Evolutionary conservation across 2,329 filamentous ascomycete genomes (phyloP).

Genomic region (Thielaviopsis ethacetica): DNA sequence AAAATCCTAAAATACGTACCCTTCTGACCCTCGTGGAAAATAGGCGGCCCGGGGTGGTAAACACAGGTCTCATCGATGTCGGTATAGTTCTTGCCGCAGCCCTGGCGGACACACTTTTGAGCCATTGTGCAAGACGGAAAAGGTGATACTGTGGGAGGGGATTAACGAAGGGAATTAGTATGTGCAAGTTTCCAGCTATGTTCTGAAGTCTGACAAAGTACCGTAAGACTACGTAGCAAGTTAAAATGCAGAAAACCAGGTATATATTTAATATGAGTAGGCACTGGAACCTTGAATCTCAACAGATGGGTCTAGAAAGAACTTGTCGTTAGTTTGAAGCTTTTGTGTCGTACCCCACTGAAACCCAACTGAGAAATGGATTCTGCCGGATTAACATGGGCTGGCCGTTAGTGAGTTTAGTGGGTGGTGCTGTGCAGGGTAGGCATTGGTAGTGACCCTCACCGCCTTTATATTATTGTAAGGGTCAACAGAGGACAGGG

Average conservation of each 20-base stretch:
- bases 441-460: neutral
- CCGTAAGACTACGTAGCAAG: neutral
- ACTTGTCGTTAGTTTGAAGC: neutral
- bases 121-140: slow-evolving; percentile 32
- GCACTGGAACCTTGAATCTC: neutral
- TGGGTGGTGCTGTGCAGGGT: neutral
- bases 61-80: slow-evolving; percentile 62
- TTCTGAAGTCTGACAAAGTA: neutral
- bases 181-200: neutral
- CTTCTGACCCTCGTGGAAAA: slow-evolving; percentile 98
- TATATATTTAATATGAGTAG: neutral
- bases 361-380: neutral
- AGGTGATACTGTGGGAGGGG: neutral
- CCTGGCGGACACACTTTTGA: slow-evolving; percentile 88
- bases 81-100: slow-evolving; percentile 77
- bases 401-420: too few species aligned
- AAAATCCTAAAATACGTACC: slow-evolving; percentile 36
- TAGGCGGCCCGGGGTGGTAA: slow-evolving; percentile 84
- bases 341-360: neutral
- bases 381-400: neutral
- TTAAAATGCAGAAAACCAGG: neutral
- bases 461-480: neutral
- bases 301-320: slow-evolving; percentile 9
- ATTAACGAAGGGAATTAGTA: neutral
- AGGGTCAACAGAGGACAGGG: too few species aligned